Evolutionary conservation across 495 filamentous ascomycete species (phyloP).

Genomic region (Clohesyomyces aquaticus): DNA sequence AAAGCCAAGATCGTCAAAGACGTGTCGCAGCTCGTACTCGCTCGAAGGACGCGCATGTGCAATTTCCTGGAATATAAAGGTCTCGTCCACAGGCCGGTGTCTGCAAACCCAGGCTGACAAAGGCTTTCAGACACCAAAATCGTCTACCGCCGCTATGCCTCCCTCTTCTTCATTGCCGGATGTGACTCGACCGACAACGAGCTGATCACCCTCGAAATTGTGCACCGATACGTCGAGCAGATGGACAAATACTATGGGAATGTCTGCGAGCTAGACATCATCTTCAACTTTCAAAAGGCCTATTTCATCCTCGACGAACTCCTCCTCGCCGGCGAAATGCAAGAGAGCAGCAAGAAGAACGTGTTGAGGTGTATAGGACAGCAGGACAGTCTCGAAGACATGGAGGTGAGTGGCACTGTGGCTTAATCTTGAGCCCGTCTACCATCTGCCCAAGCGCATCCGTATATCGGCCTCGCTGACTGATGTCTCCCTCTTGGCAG

Average conservation of each 20-base stretch:
- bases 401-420: conserved; percentile 76
- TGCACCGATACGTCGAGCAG: conserved; percentile 98
- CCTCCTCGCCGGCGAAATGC: conserved; percentile 92
- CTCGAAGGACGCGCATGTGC: conserved; percentile 95
- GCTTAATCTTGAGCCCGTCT: background rate
- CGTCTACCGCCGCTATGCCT: conserved; percentile 97
- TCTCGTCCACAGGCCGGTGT: conserved; percentile 39
- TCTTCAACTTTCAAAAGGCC: conserved; percentile 99
- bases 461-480: conserved; percentile 57
- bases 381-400: conserved; percentile 93
- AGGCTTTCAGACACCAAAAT: conserved; percentile 81
- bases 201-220: conserved; percentile 95
- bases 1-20: conserved; percentile 99
- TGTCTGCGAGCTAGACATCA: conserved; percentile 98
- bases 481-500: conserved; percentile 56
- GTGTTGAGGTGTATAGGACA: conserved; percentile 91
- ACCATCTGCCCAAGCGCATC: conserved; percentile 9
- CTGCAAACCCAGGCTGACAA: conserved; percentile 17
- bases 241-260: conserved; percentile 99
- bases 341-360: conserved; percentile 99
- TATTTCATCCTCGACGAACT: conserved; percentile 99
- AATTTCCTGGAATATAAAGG: conserved; percentile 99
- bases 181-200: conserved; percentile 95
- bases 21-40: conserved; percentile 96
- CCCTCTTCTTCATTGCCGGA: conserved; percentile 98